phyloP scores from a whole-genome alignment of 2,329 filamentous ascomycete species.

The Beauveria bassiana region DNA sequence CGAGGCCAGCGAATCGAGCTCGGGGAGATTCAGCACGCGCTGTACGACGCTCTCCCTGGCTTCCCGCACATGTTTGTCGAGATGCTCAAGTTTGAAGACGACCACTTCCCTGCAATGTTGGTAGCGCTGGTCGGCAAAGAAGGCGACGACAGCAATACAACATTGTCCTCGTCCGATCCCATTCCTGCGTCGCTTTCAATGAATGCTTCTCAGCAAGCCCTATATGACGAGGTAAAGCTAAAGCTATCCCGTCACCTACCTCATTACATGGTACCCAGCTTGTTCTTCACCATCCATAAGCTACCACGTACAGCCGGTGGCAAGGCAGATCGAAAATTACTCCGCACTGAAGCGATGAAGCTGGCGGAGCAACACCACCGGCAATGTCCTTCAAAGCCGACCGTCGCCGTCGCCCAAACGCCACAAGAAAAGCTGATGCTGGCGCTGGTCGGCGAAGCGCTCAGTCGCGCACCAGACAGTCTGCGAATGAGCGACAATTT shows the following conservation, averaged over 20 bases:
- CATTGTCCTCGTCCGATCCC: neutral
- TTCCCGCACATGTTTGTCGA: neutral
- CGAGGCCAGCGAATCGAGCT: constrained; percentile 51
- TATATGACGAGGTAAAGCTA: constrained; percentile 11
- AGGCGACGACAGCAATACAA: neutral
- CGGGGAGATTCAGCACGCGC: constrained; percentile 24
- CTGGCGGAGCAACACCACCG: no score
- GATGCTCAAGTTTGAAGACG: neutral
- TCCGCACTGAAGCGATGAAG: no score
- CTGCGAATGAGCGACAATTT: constrained; percentile 29
- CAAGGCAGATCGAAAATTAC: constrained; percentile 20
- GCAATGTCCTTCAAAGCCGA: no score
- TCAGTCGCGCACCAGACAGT: no score
- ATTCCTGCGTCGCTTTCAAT: neutral
- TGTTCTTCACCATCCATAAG: neutral
- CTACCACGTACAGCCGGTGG: neutral
- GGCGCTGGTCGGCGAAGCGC: no score
- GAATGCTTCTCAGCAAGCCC: no score
- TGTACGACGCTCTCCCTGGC: constrained; percentile 18
- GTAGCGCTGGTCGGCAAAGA: no score
- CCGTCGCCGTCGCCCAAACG: no score
- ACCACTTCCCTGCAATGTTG: no score
- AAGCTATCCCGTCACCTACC: constrained; percentile 4
- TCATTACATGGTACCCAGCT: neutral
- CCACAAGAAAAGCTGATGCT: no score